Base-by-base conservation (phyloP, 1,139 yeast genomes). In the Kodamaea fungicola region DNA sequence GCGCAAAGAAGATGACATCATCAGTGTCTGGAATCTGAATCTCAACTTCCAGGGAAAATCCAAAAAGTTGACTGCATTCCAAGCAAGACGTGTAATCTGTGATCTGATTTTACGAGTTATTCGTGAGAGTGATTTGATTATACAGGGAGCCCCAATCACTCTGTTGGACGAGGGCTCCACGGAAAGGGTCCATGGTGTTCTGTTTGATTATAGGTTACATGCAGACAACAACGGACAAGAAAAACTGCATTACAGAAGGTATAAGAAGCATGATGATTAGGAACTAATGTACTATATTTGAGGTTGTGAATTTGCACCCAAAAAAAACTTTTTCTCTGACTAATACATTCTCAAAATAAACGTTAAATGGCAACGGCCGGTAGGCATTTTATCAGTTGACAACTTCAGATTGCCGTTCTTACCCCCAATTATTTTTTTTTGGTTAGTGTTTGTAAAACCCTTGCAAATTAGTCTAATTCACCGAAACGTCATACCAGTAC, bases 21-120 rank as follows among this genome's bases (percentile, higher is more conserved):
- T 76, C 42, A 63, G 75, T 44, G 61, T 76, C 31, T 76, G 82
- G 82, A 76, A 76, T 54, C 65, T 75, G 12, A 74, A 75, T 53
- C 53, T 71, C 38, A 63, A 64, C 40, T 67, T 67, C 38, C 37
- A 47, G 40, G 39, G 58, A 55, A 35, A 59, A 54, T 40, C 46
- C 27, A 63, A 61, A 41, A 62, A 61, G 36, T 55, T 71, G 40
- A 68, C 76, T 6, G 59, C 67, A 27, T 70, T 70, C 54, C 71
- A 68, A 45, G 74, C 75, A 24, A 58, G 78, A 44, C 58, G 79
- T 42, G 64, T 74, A 29, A 64, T 76, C 32, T 72, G 76, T 48
- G 78, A 73, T 44, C 61, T 76, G 9, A 62, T 74, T 28, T 58
- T 71, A 42, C 51, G 74, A 28, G 59, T 74, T 3, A 67, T 75